These are phyloP conservation scores for Trypanosoma mega DNA, from an alignment of 208 protist genomes.

Conservation along the genomic window DNA sequence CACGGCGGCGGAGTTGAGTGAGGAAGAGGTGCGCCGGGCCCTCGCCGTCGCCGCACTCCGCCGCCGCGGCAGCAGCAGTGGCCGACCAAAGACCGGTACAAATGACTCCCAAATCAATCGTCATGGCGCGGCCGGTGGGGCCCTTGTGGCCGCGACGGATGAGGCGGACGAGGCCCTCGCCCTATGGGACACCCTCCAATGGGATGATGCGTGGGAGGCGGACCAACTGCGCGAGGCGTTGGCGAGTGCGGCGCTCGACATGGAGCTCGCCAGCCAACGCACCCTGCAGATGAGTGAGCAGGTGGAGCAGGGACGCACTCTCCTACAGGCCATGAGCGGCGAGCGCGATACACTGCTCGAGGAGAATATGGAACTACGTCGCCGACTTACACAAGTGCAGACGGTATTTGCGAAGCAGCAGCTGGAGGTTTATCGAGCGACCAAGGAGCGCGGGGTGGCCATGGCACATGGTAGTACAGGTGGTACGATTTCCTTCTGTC, in stretches of 20 bases:
- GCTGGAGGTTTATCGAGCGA: slow-evolving; percentile 63
- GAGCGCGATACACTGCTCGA: slow-evolving; percentile 81
- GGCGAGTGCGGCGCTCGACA: slow-evolving; percentile 73
- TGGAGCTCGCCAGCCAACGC: slow-evolving; percentile 79
- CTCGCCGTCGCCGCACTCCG: slow-evolving; percentile 66
- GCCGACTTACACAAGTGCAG: slow-evolving; percentile 74
- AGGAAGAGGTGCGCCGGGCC: slow-evolving; percentile 67
- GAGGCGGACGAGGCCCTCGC: slow-evolving; percentile 42
- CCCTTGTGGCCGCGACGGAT: slow-evolving; percentile 1
- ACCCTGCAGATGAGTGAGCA: slow-evolving; percentile 61
- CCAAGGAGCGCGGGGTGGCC: slow-evolving; percentile 16
- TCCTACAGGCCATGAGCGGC: slow-evolving; percentile 36
- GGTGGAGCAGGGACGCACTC: slow-evolving; percentile 42
- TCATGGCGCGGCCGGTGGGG: neutral
- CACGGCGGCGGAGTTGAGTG: slow-evolving; percentile 46
- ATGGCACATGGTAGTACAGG: neutral
- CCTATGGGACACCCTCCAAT: slow-evolving; percentile 67
- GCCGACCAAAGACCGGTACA: no score
- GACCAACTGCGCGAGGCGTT: slow-evolving; percentile 77
- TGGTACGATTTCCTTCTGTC: slow-evolving; percentile 57
- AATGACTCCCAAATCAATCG: neutral
- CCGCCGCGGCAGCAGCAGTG: neutral
- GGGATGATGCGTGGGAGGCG: slow-evolving; percentile 79
- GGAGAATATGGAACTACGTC: slow-evolving; percentile 78
- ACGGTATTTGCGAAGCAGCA: slow-evolving; percentile 88